Evolutionary conservation across 2,329 filamentous ascomycete genomes (phyloP), one percentile per base, ranked within the genome.

Genomic region (Colletotrichum cordylinicola): DNA sequence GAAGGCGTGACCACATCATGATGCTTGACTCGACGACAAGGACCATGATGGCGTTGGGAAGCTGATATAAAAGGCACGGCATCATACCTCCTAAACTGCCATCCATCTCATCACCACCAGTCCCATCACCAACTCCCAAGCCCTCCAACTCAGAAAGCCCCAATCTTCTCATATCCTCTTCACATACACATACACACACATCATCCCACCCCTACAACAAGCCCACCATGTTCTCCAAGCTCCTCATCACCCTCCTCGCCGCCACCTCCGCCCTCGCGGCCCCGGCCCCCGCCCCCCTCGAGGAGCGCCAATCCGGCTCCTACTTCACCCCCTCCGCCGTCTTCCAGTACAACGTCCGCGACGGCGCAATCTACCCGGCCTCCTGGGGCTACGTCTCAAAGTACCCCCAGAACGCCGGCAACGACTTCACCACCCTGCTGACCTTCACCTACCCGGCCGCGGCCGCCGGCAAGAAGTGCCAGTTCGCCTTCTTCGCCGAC

Each of bases 401-500:
- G 71, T 72, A 76, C 77, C 55, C 70, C 70, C 75, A 80, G 12
- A 69, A 82, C 77, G 65, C 48, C 3, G 79, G 79, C 68, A 75
- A 80, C 61, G 81, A 83, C 73, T 76, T 78, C 70, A 83, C 80
- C 35, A 78, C 81, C 60, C 81, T 83, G 52, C 37, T 82, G 31
- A 82, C 80, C 62, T 82, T 82, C 55, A 79, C 77, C n/a, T 82
- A 82, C 67, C 79, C 79, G 65, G 58, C 69, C 33, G 76, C 58
- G 7, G 70, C 77, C 2, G 52, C 72, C 13, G 81, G 79, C 60
- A 79, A 76, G 65, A 75, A 79, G 65, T 83, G 82, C 78, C 78
- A 78, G 33, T 78, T 83, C 56, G 70, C 74, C 65, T 83, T 83
- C 77, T 78, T 67, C 66, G 79, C 82, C 31, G 69, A 78, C 72